Base-by-base conservation (phyloP, 2,329 filamentous ascomycete genomes). In the Trichoderma polysporum region DNA sequence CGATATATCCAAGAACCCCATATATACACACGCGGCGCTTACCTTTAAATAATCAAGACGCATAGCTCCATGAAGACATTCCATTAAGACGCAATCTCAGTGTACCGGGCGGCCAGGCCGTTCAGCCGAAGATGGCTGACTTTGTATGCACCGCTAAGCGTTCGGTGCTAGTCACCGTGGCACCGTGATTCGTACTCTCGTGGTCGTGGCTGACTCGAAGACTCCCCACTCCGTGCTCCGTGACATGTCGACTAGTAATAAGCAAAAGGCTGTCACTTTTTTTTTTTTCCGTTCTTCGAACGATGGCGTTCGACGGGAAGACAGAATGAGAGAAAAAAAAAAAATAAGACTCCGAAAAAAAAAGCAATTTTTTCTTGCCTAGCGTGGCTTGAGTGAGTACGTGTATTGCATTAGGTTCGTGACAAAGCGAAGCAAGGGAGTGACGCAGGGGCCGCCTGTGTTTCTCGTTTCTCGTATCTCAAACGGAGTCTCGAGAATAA, bases 101-200 rank as follows among this genome's bases (percentile, higher is more conserved):
- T 45, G 19, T 54, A 29, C 35, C 13, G 45, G 58, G 12, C n/a
- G 37, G 47, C 17, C 59, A 62, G 39, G 61, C 50, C 50, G 61
- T 33, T 27, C 49, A 63, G 59, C 59, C 59, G 49, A 64, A 45
- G 50, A 56, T 64, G 37, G 49, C 52, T 35, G 39, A 64, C 39
- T n/a, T 19, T 29, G 35, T 63, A 56, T n/a, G 25, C 27, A n/a
- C 37, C 39, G 25, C 27, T n/a, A 25, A n/a, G 47, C n/a, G 25
- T 13, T 52, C 58, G 58, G 58, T 61, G 45, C 33, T 62, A 45
- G 41, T 63, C 25, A 63, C 35, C 59, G 35, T 54, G 5, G 50
- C 49, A 22, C 49, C 61, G 61, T 64, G 61, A 56, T 64, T 64
- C 61, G 50, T 54, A 64, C 35, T 63, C n/a, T 41, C 27, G 25